phyloP scores from a whole-genome alignment of 192 early-diverging fungal genomes.

The Backusella sp. region DNA sequence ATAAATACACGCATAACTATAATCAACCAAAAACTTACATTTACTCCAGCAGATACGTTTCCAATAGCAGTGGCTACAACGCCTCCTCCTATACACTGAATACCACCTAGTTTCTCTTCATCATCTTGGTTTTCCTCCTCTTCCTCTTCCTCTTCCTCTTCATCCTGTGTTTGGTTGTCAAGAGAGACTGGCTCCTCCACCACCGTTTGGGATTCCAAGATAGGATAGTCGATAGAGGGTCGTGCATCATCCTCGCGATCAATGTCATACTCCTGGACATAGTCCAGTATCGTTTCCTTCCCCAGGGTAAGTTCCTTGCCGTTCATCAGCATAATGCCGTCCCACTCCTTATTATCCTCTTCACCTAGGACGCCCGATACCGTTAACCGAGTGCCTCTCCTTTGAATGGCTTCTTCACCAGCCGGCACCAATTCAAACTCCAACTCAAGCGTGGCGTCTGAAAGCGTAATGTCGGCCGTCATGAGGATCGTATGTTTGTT shows the following conservation, averaged over 20 bases:
- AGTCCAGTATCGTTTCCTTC: conserved; percentile 5
- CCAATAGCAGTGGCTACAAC: conserved; percentile 14
- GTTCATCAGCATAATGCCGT: conserved; percentile 27
- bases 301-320: conserved; percentile 18
- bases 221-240: neutral
- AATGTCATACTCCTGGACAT: neutral
- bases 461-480: neutral
- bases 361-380: conserved; percentile 25
- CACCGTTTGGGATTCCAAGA: neutral
- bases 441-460: conserved; percentile 2
- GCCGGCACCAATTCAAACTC: conserved; percentile 18
- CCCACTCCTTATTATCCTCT: conserved; percentile 20
- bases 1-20: too few relatives aligned
- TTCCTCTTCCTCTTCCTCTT: neutral
- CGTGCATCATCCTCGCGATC: neutral
- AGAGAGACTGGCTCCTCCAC: neutral
- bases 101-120: neutral
- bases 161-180: neutral
- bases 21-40: neutral
- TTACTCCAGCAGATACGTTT: conserved; percentile 16
- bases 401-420: conserved; percentile 1
- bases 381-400: conserved; percentile 14
- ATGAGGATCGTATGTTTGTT: conserved; percentile 15
- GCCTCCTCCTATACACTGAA: conserved; percentile 12
- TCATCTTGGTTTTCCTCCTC: neutral